These are phyloP conservation scores for Penicillium soppii DNA, from an alignment of 495 filamentous ascomycete genomes.

Conservation along the genomic window DNA sequence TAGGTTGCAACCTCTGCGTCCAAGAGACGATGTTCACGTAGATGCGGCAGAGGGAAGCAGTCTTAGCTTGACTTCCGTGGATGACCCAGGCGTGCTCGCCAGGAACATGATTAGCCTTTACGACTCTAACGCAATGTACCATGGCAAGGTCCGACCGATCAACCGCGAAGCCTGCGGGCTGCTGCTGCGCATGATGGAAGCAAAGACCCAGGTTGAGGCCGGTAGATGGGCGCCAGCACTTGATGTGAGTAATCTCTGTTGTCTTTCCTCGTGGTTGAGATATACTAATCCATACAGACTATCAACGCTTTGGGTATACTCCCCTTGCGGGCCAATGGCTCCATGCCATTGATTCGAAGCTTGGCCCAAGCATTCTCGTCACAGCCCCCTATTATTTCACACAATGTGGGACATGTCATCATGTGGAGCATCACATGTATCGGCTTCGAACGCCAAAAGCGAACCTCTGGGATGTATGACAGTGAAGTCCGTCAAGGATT, in stretches of 20 bases:
- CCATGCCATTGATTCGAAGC: conserved; percentile 69
- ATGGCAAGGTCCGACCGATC: conserved; percentile 58
- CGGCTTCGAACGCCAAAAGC: conserved; percentile 65
- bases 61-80: conserved; percentile 79
- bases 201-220: conserved; percentile 67
- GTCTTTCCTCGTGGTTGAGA: conserved; percentile 4
- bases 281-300: conserved; percentile 45
- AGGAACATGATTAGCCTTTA: conserved; percentile 80
- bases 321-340: conserved; percentile 67
- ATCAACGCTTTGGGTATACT: conserved; percentile 74
- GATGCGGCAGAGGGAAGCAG: conserved; percentile 50
- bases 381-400: conserved; percentile 72
- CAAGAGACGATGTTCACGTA: conserved; percentile 37
- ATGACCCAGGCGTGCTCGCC: conserved; percentile 79
- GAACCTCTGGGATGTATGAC: conserved; percentile 65
- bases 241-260: conserved; percentile 61
- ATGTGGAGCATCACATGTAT: conserved; percentile 91
- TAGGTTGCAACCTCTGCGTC: conserved; percentile 75
- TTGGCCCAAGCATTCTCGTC: conserved; percentile 73
- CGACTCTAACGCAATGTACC: conserved; percentile 70
- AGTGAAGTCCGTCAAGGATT: conserved; percentile 71
- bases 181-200: conserved; percentile 74
- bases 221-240: conserved; percentile 74
- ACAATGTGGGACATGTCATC: conserved; percentile 83
- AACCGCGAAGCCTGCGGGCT: conserved; percentile 71